Evolutionary conservation across 2,329 filamentous ascomycete species (phyloP).

Genomic region (Calonectria hongkongensis): DNA sequence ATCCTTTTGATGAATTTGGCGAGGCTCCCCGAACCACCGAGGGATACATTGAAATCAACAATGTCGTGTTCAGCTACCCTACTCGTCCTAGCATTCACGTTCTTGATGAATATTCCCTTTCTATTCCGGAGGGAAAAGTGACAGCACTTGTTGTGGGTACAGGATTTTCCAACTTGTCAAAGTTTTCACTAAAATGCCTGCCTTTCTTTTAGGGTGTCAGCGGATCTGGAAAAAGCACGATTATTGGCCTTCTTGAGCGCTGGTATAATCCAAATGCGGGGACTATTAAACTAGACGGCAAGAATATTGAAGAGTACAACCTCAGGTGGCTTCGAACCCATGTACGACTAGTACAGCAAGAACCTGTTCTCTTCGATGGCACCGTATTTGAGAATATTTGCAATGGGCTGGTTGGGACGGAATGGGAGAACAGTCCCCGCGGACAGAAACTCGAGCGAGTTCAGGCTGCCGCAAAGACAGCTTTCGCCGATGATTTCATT

Average conservation of each 20-base stretch:
- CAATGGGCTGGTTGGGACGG: constrained; percentile 65
- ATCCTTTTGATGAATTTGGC: constrained; percentile 57
- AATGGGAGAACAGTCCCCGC: constrained; percentile 58
- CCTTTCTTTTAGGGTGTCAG: neutral
- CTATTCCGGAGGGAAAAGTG: constrained; percentile 65
- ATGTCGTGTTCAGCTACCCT: constrained; percentile 65
- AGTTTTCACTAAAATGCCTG: neutral
- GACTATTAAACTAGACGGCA: constrained; percentile 58
- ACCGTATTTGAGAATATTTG: constrained; percentile 68
- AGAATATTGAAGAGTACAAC: constrained; percentile 55
- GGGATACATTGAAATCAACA: constrained; percentile 59
- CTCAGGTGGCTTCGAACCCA: constrained; percentile 60
- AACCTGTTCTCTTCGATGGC: constrained; percentile 35
- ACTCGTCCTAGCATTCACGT: constrained; percentile 62
- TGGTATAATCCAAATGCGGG: constrained; percentile 59
- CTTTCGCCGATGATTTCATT: constrained; percentile 71
- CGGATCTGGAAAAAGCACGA: constrained; percentile 60
- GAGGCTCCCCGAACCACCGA: constrained; percentile 50
- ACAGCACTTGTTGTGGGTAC: constrained; percentile 60
- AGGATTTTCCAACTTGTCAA: neutral
- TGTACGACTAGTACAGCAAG: constrained; percentile 57
- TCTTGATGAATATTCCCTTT: constrained; percentile 62
- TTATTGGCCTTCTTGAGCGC: constrained; percentile 60
- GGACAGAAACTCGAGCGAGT: constrained; percentile 65
- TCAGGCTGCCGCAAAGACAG: constrained; percentile 65